These are phyloP conservation scores for Barnettozyma botsteinii DNA, from an alignment of 805 yeast genomes.

Conservation along the genomic window DNA sequence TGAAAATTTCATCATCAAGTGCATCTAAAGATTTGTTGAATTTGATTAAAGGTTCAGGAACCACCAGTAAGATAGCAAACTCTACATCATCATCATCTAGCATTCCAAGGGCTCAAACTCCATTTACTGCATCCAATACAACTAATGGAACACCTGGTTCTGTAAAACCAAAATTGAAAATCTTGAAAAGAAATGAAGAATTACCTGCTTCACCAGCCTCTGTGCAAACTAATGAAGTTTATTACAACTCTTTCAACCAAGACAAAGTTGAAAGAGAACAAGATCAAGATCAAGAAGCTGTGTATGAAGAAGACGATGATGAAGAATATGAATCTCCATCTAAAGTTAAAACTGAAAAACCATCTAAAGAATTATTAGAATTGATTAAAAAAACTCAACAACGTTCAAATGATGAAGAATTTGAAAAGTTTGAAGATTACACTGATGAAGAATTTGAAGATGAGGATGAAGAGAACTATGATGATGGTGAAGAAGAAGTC, in stretches of 20 bases:
- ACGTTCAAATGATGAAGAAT: constrained; percentile 10
- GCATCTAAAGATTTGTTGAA: constrained; percentile 19
- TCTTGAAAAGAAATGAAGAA: constrained; percentile 19
- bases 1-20: neutral
- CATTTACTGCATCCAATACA: too few relatives aligned
- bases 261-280: constrained; percentile 1
- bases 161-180: constrained; percentile 18
- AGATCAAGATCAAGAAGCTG: constrained; percentile 1
- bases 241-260: neutral
- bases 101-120: too few relatives aligned
- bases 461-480: constrained; percentile 12
- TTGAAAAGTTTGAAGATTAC: constrained; percentile 22
- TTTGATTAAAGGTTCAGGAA: neutral
- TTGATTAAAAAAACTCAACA: constrained; percentile 17
- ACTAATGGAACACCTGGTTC: too few relatives aligned
- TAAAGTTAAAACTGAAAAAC: constrained; percentile 4
- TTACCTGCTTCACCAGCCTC: neutral
- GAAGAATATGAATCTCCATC: neutral
- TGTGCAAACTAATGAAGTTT: neutral
- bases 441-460: constrained; percentile 20
- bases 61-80: too few relatives aligned
- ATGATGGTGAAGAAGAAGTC: constrained; percentile 3
- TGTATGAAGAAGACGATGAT: neutral
- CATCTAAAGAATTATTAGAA: constrained; percentile 20
- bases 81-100: too few relatives aligned